phyloP scores from a whole-genome alignment of 1,284 basidiomycete species.

The Cryptococcus maquisensis region DNA sequence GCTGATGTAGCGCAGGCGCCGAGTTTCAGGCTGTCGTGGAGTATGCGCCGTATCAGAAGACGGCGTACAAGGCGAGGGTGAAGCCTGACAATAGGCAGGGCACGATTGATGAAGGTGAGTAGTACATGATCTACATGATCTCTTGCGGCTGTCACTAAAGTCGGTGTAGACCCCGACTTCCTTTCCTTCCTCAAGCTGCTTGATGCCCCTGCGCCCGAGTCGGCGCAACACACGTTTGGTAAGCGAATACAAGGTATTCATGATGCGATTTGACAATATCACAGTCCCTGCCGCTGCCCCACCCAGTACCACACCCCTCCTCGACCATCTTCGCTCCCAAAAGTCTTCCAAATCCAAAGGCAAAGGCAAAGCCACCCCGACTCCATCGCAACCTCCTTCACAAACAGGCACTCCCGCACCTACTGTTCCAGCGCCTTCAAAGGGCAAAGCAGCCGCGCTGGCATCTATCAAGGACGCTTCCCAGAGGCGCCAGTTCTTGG shows the following conservation, averaged over 20 bases:
- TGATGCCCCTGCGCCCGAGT: constrained; percentile 35
- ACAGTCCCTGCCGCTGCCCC: constrained; percentile 20
- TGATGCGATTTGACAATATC: background rate
- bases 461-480: constrained; percentile 34
- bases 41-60: constrained; percentile 86
- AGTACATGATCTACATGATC: background rate
- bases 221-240: constrained; percentile 64
- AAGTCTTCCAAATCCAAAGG: constrained; percentile 54
- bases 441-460: constrained; percentile 27
- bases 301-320: constrained; percentile 74
- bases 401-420: constrained; percentile 16
- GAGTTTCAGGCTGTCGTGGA: constrained; percentile 87
- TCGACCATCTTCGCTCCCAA: constrained; percentile 77
- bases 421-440: constrained; percentile 11
- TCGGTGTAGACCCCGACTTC: constrained; percentile 66
- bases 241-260: constrained; percentile 25
- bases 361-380: constrained; percentile 1
- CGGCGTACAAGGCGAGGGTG: constrained; percentile 33
- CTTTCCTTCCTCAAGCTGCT: constrained; percentile 69
- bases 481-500: constrained; percentile 28
- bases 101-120: constrained; percentile 43
- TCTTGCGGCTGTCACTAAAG: background rate
- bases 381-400: constrained; percentile 1
- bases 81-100: constrained; percentile 45
- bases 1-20: constrained; percentile 57